Base-by-base conservation (phyloP, 2,329 filamentous ascomycete genomes). In the Ophiosphaerella herpotricha region DNA sequence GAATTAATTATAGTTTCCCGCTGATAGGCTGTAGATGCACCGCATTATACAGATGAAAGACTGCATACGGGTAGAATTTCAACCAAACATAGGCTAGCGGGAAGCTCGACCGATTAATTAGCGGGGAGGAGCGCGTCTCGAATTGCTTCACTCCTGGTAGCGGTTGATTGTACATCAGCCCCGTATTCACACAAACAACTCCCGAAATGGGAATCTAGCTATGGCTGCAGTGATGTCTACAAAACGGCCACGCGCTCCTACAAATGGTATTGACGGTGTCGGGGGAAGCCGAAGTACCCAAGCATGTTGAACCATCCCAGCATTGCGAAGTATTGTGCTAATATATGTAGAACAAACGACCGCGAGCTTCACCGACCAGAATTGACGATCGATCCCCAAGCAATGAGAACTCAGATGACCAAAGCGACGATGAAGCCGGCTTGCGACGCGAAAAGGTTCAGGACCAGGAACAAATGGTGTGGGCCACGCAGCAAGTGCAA, bases 161-260 rank as follows among this genome's bases (percentile, higher is more conserved):
- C 13, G 13, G 34, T 36, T 8, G 13, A 36, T 21, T 18, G 4
- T 24, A 39, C 36, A 29, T 21, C 48, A 48, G 16, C 33, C 40
- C 35, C 39, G 34, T 18, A 40, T 33, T 23, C 34, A 41, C 26
- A 16, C 46, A 36, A 26, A 31, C 23, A 21, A 14, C 39, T 23
- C 42, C 38, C 21, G 26, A 38, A 21, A 45, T 14, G 32, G 44
- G 36, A 41, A 18, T 47, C 52, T 48, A 46, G 46, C 24, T 9
- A 69, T 68, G 63, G 66, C 65, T 39, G 61, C 59, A 18, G 63
- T 64, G 48, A 60, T 66, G 51, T 62, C 64, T 39, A 60, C 63
- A 18, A 73, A 73, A 59, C 68, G 70, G n/a, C 57, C 60, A 39
- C 65, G 62, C 36, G 63, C 61, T 23, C 52, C 63, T 3, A 66